Base-by-base conservation (phyloP, 306 rosid genomes). In the Sicyos baderoa region DNA sequence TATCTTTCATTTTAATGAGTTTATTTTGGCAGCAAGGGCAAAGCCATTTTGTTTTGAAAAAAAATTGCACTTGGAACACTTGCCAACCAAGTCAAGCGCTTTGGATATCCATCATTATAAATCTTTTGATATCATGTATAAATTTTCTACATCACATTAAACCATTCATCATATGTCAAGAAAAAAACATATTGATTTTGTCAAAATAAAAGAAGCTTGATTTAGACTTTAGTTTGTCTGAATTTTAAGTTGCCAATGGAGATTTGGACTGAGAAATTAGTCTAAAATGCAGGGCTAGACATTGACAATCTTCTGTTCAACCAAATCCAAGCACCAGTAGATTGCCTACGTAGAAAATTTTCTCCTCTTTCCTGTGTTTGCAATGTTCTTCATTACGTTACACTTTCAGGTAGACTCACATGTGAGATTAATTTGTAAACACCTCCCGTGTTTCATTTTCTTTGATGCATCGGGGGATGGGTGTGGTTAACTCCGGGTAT, bases 161-260 rank as follows among this genome's bases (percentile, higher is more conserved):
- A 47, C 54, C 6, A 14, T 65, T 44, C 54, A 21, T 65, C 52
- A 9, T 21, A 21, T 8, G 6, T 11, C 45, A 64, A 40, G 51
- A 63, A 35, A 63, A n/a, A 7, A 15, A 19, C 16, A 0, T 42
- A 18, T 11, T 9, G 52, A 10, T 44, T 6, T 22, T 66, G 68
- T 47, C 71, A 22, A 44, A 44, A 47, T 47, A 66, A 64, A 64
- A 18, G 70, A 64, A 64, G 35, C 19, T 10, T 17, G 22, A 64
- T 44, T 64, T 12, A 18, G 4, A 13, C 7, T 10, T 27, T 40
- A 40, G 8, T 40, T 40, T 40, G 27, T 54, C 27, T 51, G 21
- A 51, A 51, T 51, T 51, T 51, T 51, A n/a, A 7, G 54, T 51
- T 7, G 9, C 21, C 54, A 51, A 51, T 51, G 54, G 9, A 17